Evolutionary conservation across 371 early-diverging fungal species (phyloP), one percentile per base, ranked within the genome.

Genomic region (Mycotypha africana): DNA sequence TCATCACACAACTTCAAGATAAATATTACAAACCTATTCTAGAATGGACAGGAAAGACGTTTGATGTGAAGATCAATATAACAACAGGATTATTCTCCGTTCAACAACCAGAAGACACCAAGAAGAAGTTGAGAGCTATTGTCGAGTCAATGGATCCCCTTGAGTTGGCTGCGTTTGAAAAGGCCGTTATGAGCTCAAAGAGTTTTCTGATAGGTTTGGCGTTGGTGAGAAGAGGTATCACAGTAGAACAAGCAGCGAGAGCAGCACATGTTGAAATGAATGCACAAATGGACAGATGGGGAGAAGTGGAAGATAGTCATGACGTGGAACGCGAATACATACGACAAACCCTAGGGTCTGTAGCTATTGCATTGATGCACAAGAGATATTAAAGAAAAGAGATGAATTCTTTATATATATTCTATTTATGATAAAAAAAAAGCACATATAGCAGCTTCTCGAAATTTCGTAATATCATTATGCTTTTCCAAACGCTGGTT

Each of bases 251-350:
- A 25, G 95, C 92, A 8, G 84, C 85, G 22, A 54, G 58, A 44
- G 93, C 93, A 2, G 84, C 93, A 1, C 84, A 86, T 43, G 81
- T 93, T 9, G 97, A 97, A 69, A 82, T 90, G 22, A 66, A 75
- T 45, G 75, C 87, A 20, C 97, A 97, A 71, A 91, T 89, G 33
- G 78, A 81, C 24, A 76, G 80, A 36, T 97, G 95, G 95, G 97
- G 97, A 43, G 85, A 89, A 64, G 90, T 97, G 4, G 93, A 93
- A 74, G 92, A 92, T 59, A 86, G 85, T 73, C 75, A 74, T 39
- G 75, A 74, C 44, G 75, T 74, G 8, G 75, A 74, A 34, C 53
- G 66, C 39, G 75, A 70, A 46, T 65, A 62, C 36, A 74, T 74
- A 42, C 51, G 75, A 50, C 70, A 70, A 45, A 68, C 69, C 7